These are phyloP conservation scores for Fistulina hepatica DNA, from an alignment of 1,284 basidiomycete species.

Conservation along the genomic window DNA sequence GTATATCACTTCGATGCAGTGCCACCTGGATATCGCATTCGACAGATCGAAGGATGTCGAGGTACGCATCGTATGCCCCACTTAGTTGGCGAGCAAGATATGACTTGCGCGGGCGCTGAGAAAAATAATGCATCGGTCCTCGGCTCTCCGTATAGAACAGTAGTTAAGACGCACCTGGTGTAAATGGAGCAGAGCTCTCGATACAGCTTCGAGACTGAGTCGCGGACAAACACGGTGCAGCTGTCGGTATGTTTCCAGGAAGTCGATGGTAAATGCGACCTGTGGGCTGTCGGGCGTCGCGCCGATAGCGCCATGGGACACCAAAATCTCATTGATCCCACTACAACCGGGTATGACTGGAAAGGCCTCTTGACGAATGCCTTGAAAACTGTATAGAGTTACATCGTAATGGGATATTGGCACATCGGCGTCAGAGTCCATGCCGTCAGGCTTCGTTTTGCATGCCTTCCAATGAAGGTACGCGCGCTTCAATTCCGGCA, in stretches of 20 bases:
- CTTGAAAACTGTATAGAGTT: too few relatives aligned
- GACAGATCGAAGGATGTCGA: neutral
- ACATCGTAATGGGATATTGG: too few relatives aligned
- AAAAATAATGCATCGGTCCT: too few relatives aligned
- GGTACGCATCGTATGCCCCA: slow-evolving; percentile 11
- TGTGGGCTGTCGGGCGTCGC: slow-evolving; percentile 7
- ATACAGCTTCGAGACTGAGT: slow-evolving; percentile 9
- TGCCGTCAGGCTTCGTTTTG: too few relatives aligned
- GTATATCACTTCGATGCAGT: slow-evolving; percentile 2
- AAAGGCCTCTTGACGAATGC: too few relatives aligned
- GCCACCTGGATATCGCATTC: neutral
- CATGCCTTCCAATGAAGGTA: too few relatives aligned
- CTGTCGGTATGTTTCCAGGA: slow-evolving; percentile 10
- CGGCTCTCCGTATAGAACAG: too few relatives aligned
- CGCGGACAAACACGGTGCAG: slow-evolving; percentile 11
- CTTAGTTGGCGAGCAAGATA: slow-evolving; percentile 3
- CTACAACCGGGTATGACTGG: too few relatives aligned
- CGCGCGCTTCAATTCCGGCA: too few relatives aligned
- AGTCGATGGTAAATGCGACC: slow-evolving; percentile 8
- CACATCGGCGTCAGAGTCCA: too few relatives aligned
- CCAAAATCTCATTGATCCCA: slow-evolving; percentile 10
- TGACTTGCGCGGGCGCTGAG: neutral
- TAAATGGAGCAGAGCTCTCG: slow-evolving; percentile 8
- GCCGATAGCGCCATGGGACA: slow-evolving; percentile 11
- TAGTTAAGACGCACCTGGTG: too few relatives aligned